phyloP scores from a whole-genome alignment of 352 stramenopile species.

The Pythium angustatum region DNA sequence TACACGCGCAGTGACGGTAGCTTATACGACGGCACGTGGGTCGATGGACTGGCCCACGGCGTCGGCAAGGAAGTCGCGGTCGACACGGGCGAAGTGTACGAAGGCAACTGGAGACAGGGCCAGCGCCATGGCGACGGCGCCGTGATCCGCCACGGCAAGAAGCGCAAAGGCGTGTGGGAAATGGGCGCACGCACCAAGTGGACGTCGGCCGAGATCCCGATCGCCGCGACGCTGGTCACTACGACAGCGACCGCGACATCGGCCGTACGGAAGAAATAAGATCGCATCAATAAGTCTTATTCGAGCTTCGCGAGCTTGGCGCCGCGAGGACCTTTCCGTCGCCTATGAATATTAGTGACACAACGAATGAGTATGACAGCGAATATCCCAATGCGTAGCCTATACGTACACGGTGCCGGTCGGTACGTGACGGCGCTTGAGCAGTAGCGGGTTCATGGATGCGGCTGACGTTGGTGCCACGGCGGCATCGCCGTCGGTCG shows the following conservation, averaged over 20 bases:
- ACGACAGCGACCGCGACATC: neutral
- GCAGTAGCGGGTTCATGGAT: constrained; percentile 18
- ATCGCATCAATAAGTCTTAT: neutral
- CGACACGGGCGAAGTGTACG: constrained; percentile 49
- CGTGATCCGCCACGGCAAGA: constrained; percentile 44
- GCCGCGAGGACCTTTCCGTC: constrained; percentile 47
- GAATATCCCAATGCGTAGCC: neutral
- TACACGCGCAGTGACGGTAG: constrained; percentile 58
- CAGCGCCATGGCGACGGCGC: constrained; percentile 58
- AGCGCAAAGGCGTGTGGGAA: constrained; percentile 59
- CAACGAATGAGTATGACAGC: neutral
- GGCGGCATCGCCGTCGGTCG: constrained; percentile 19
- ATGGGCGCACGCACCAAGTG: constrained; percentile 60
- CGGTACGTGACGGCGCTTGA: constrained; percentile 51
- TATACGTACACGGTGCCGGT: constrained; percentile 49
- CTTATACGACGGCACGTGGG: constrained; percentile 70
- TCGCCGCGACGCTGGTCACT: neutral
- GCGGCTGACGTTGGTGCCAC: constrained; percentile 5
- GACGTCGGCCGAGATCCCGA: constrained; percentile 49
- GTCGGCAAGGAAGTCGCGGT: constrained; percentile 53
- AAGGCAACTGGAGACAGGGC: constrained; percentile 59
- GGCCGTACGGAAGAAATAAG: neutral
- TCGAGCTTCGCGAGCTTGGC: constrained; percentile 49
- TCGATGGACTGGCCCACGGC: constrained; percentile 58
- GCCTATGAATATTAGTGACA: constrained; percentile 29